Conservation (phyloP, 1,284 basidiomycete genomes). For the Fomitopsis palustris region DNA sequence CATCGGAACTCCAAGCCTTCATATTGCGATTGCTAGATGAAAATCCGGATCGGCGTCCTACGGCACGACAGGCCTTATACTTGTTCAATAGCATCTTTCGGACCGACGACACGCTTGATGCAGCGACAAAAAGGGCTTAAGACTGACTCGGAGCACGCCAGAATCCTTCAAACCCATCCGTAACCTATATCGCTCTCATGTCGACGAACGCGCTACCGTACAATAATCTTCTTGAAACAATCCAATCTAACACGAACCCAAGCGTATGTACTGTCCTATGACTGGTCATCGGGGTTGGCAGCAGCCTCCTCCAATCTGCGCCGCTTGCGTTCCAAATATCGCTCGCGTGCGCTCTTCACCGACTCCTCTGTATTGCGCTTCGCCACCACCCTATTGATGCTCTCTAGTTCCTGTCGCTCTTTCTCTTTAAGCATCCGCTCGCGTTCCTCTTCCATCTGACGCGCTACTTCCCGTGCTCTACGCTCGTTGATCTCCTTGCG, state of each 20-base stretch:
- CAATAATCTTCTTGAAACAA: neutral
- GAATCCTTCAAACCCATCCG: no score
- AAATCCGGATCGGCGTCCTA: slow-evolving; percentile 48
- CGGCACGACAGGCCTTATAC: slow-evolving; percentile 41
- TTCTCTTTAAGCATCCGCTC: slow-evolving; percentile 56
- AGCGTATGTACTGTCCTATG: neutral
- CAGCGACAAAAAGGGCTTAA: neutral
- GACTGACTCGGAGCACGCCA: no score
- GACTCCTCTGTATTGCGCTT: slow-evolving; percentile 71
- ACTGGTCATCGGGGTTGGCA: slow-evolving; percentile 11
- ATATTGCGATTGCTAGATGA: slow-evolving; percentile 54
- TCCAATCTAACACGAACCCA: neutral
- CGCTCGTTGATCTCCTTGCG: slow-evolving; percentile 79
- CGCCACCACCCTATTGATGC: slow-evolving; percentile 48
- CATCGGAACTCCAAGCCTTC: slow-evolving; percentile 54
- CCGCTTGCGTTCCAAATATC: slow-evolving; percentile 80
- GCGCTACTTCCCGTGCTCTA: slow-evolving; percentile 66
- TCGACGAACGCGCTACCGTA: neutral
- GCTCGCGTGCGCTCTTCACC: slow-evolving; percentile 69
- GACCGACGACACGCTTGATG: slow-evolving; percentile 33
- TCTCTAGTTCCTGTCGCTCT: slow-evolving; percentile 56
- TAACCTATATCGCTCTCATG: slow-evolving; percentile 4
- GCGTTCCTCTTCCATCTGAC: slow-evolving; percentile 72
- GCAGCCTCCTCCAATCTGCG: slow-evolving; percentile 61
- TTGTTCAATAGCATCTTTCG: slow-evolving; percentile 46